These are phyloP conservation scores for Populus pruinosa DNA, from an alignment of 345 rosid species.

Conservation along the genomic window DNA sequence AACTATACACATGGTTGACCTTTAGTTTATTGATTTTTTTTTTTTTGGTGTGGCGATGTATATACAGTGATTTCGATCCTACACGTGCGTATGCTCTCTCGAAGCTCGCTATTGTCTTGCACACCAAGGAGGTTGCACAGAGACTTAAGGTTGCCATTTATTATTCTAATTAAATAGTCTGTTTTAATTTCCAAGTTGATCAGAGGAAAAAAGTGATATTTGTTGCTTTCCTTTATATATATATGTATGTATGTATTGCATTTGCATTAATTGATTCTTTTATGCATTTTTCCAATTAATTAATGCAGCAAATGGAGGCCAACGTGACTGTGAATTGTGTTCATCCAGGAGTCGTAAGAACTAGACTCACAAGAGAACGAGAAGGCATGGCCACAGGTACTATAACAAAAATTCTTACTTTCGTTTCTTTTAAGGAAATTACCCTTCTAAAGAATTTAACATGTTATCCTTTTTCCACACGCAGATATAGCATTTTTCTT, in stretches of 20 bases:
- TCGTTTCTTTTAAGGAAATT: background rate
- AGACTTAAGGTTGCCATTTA: constrained; percentile 55
- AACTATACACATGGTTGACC: constrained; percentile 26
- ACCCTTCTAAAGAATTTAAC: background rate
- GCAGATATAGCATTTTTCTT: constrained; percentile 81
- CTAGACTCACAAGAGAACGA: constrained; percentile 87
- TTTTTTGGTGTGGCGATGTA: background rate
- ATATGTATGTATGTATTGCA: background rate
- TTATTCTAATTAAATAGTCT: background rate
- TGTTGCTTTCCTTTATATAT: constrained; percentile 30
- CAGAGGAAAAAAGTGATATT: constrained; percentile 19
- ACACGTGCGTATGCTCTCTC: constrained; percentile 99
- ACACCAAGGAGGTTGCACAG: constrained; percentile 85
- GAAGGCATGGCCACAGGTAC: constrained; percentile 84
- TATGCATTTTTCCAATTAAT: background rate
- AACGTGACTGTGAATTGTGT: constrained; percentile 88
- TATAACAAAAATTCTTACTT: too few species aligned
- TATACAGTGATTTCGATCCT: constrained; percentile 67
- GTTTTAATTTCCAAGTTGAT: background rate
- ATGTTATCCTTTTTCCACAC: background rate
- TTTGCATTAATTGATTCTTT: background rate
- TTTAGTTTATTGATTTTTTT: background rate
- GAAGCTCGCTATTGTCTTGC: constrained; percentile 95
- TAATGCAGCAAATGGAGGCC: constrained; percentile 65
- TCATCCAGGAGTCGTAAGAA: constrained; percentile 90